Percentiles rank a stretch among this genome's conserved stretches.
Conservation (phyloP, 2,329 filamentous ascomycete species). For the Microdochium trichocladiopsis region DNA sequence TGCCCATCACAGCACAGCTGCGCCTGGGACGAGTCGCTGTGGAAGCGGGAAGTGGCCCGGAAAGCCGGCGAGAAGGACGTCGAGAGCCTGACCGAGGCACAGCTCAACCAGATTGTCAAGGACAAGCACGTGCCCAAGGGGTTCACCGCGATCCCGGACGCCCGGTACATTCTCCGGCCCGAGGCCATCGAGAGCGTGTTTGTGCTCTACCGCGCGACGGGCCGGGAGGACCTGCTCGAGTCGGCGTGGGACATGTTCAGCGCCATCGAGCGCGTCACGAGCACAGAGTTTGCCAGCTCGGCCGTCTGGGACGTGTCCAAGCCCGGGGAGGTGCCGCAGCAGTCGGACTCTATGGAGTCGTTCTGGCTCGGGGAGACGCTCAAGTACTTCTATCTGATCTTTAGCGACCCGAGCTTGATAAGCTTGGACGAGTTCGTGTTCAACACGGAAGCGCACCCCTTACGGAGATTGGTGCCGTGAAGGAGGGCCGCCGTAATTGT, state of each 20-base stretch:
- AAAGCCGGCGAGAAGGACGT: neutral
- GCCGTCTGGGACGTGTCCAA: conserved; percentile 30
- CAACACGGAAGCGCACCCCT: conserved; percentile 31
- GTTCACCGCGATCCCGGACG: conserved; percentile 44
- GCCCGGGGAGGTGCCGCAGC: conserved; percentile 30
- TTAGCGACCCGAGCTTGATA: conserved; percentile 45
- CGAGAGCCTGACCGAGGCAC: conserved; percentile 6
- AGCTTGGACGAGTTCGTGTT: conserved; percentile 55
- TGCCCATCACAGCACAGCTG: conserved; percentile 25
- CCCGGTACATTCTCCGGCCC: conserved; percentile 22
- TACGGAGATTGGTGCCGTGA: conserved; percentile 4
- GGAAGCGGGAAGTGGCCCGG: neutral
- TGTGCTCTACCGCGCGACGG: conserved; percentile 22
- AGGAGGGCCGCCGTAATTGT: too few species aligned
- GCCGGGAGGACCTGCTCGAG: conserved; percentile 15
- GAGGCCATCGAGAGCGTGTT: conserved; percentile 26
- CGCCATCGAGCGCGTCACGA: conserved; percentile 15
- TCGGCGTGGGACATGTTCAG: conserved; percentile 22
- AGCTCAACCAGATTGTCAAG: conserved; percentile 22
- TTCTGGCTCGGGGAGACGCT: conserved; percentile 61
- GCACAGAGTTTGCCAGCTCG: conserved; percentile 15
- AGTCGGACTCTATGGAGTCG: conserved; percentile 43
- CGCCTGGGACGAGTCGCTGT: conserved; percentile 12
- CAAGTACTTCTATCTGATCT: conserved; percentile 35
- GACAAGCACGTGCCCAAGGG: conserved; percentile 33